These are phyloP conservation scores for Aspergillus chevalieri DNA, from an alignment of 2,329 filamentous ascomycete species.

Conservation along the genomic window DNA sequence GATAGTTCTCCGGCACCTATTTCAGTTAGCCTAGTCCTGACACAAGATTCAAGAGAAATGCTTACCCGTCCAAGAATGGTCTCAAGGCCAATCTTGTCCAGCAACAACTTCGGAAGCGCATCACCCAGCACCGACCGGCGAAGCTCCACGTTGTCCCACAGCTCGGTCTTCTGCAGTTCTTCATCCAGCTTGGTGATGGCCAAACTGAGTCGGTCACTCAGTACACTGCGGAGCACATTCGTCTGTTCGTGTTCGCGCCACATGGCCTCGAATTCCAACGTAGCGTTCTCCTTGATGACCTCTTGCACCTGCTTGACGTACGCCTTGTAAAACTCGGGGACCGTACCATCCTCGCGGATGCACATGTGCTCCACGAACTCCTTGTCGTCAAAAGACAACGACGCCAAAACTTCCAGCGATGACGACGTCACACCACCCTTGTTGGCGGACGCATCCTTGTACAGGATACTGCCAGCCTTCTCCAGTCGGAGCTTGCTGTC, in stretches of 20 bases:
- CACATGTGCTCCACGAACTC: constrained; percentile 94
- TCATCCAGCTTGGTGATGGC: constrained; percentile 97
- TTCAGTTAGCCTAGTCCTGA: constrained; percentile 13
- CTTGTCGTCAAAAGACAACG: constrained; percentile 85
- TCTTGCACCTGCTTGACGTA: constrained; percentile 91
- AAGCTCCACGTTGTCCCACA: constrained; percentile 80
- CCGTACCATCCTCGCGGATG: constrained; percentile 65
- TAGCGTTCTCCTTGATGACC: constrained; percentile 84
- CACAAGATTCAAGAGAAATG: constrained; percentile 10
- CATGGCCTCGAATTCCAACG: constrained; percentile 94
- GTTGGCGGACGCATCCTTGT: constrained; percentile 97
- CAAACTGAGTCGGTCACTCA: constrained; percentile 82
- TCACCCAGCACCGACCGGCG: constrained; percentile 73
- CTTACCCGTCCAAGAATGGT: constrained; percentile 72
- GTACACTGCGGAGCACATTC: constrained; percentile 70
- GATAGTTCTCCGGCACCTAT: constrained; percentile 79
- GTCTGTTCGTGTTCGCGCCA: constrained; percentile 90
- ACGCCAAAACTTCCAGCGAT: constrained; percentile 90
- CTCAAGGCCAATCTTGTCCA: constrained; percentile 86
- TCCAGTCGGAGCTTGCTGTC: constrained; percentile 94
- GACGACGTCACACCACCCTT: constrained; percentile 98
- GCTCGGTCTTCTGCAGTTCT: constrained; percentile 84
- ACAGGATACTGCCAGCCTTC: constrained; percentile 87
- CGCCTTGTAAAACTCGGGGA: constrained; percentile 82
- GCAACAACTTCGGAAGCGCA: constrained; percentile 74